A percentile compares a stretch with the other conserved stretches of the same genome.
Evolutionary conservation across 306 rosid genomes (phyloP).

Genomic region (Sechiopsis laciniata): DNA sequence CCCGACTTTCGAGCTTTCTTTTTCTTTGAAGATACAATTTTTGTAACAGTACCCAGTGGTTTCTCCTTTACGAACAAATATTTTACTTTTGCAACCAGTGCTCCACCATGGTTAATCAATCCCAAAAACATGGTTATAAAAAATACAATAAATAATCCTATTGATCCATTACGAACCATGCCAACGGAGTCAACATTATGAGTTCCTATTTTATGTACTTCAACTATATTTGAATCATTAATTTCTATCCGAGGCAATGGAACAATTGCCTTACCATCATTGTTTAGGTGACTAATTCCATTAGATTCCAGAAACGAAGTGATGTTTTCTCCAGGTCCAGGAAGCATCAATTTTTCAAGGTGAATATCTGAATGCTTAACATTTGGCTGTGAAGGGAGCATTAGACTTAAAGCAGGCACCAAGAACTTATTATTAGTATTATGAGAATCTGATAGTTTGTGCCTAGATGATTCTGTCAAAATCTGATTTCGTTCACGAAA

Average conservation of each 20-base stretch:
- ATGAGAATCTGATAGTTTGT: constrained; percentile 23
- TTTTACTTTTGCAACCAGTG: constrained; percentile 26
- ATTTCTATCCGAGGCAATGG: constrained; percentile 26
- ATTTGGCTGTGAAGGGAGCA: constrained; percentile 32
- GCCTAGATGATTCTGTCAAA: constrained; percentile 30
- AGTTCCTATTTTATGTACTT: constrained; percentile 21
- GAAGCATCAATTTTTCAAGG: constrained; percentile 29
- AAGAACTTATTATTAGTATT: constrained; percentile 18
- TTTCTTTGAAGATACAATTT: constrained; percentile 39
- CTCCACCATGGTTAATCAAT: constrained; percentile 23
- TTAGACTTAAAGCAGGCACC: constrained; percentile 26
- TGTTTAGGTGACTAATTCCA: constrained; percentile 16
- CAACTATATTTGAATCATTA: constrained; percentile 26
- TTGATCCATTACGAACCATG: background rate
- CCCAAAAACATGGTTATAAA: constrained; percentile 29
- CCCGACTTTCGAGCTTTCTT: constrained; percentile 44
- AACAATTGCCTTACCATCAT: constrained; percentile 27
- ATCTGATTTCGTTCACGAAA: constrained; percentile 37
- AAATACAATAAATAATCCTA: constrained; percentile 21
- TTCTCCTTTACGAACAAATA: constrained; percentile 26
- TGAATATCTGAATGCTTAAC: constrained; percentile 22
- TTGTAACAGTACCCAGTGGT: constrained; percentile 27
- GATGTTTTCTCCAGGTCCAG: constrained; percentile 21
- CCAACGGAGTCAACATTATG: background rate
- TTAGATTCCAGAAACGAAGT: constrained; percentile 26